A percentile compares a stretch with the other conserved stretches of the same genome.
Evolutionary conservation across 1,284 basidiomycete genomes (phyloP).

Genomic region (Sporisorium graminicola): DNA sequence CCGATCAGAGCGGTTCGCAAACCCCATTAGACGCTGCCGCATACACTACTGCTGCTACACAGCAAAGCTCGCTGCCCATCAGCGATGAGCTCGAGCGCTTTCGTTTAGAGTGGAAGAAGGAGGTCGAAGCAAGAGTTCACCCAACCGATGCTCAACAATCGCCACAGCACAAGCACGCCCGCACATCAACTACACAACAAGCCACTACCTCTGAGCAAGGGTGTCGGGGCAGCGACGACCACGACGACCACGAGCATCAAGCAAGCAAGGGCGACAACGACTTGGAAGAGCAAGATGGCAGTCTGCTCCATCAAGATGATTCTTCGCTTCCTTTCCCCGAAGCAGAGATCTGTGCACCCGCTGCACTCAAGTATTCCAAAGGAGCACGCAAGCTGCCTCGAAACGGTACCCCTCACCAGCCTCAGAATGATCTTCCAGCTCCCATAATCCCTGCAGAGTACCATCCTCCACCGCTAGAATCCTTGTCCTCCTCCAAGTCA

Average conservation of each 20-base stretch:
- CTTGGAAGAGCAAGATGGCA: not conserved
- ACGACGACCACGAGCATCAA: not conserved
- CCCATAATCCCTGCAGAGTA: conserved; percentile 25
- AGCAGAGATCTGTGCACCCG: conserved; percentile 47
- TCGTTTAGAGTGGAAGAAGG: conserved; percentile 52
- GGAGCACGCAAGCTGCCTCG: conserved; percentile 45
- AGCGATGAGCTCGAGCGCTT: conserved; percentile 54
- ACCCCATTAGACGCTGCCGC: conserved; percentile 23
- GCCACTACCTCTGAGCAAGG: not conserved
- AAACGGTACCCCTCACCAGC: not conserved
- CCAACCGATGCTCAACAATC: conserved; percentile 19
- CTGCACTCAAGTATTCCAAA: conserved; percentile 52
- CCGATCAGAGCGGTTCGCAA: conserved; percentile 23
- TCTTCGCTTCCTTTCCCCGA: conserved; percentile 34
- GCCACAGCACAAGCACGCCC: not conserved
- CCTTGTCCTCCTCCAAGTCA: not conserved
- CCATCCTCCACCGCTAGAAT: conserved; percentile 5
- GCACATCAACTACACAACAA: not conserved
- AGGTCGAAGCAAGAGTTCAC: conserved; percentile 40
- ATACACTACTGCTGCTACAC: not conserved
- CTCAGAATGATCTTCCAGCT: conserved; percentile 13
- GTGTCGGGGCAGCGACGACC: not conserved
- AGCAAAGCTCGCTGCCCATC: conserved; percentile 12
- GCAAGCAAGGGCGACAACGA: too few species aligned
- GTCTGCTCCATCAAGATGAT: not conserved